A percentile compares a stretch with the other conserved stretches of the same genome.
phyloP scores from a whole-genome alignment of 140 eudicot genomes.

The Oenanthe javanica region DNA sequence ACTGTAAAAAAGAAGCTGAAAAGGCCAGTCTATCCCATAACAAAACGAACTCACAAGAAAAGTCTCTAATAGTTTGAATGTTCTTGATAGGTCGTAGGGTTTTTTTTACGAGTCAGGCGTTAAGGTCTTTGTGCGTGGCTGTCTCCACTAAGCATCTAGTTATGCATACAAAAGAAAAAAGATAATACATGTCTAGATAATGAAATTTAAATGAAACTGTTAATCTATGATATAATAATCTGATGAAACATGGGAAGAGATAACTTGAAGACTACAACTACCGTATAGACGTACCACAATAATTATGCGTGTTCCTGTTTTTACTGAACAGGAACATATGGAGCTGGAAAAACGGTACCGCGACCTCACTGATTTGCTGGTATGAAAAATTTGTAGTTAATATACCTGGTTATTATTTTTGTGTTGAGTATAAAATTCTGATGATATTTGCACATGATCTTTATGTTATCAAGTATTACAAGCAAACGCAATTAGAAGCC shows the following conservation, averaged over 20 bases:
- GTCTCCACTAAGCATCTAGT: slow-evolving; percentile 4
- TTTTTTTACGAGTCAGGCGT: neutral
- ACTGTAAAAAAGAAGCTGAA: neutral
- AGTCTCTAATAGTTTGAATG: neutral
- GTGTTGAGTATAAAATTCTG: slow-evolving; percentile 12
- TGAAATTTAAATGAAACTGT: neutral
- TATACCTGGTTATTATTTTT: neutral
- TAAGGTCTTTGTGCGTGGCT: neutral
- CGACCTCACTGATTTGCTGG: slow-evolving; percentile 94
- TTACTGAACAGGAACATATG: slow-evolving; percentile 76
- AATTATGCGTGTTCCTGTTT: slow-evolving; percentile 8
- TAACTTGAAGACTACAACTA: neutral
- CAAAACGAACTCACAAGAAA: neutral
- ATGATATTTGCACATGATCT: slow-evolving; percentile 15
- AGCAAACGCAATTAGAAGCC: slow-evolving; percentile 97
- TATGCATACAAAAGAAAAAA: neutral
- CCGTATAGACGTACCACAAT: neutral
- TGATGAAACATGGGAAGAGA: neutral
- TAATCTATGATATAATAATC: neutral
- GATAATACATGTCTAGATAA: neutral
- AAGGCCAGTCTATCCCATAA: neutral
- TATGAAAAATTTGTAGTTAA: slow-evolving; percentile 19
- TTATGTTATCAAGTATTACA: slow-evolving; percentile 62
- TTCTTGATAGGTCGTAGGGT: neutral
- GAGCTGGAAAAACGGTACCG: slow-evolving; percentile 97